Conservation (phyloP, 116 monocot genomes). For the Dioscorea cayenensis region DNA sequence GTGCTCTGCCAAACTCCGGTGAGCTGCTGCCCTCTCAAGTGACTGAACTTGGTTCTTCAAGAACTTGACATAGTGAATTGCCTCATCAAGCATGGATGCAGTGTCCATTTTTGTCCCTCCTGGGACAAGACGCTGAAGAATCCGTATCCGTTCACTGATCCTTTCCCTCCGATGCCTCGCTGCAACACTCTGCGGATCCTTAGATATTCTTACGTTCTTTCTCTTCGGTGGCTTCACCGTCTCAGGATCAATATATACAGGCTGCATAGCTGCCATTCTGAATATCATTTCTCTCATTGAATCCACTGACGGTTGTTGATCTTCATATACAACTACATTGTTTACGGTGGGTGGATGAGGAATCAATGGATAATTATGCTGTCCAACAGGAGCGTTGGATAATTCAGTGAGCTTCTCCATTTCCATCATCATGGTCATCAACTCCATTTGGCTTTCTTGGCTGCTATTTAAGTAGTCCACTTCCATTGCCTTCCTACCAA, state of each 20-base stretch:
- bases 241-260: constrained; percentile 29
- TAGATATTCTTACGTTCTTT: no score
- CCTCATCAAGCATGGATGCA: constrained; percentile 6
- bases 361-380: no score
- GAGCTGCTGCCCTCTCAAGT: constrained; percentile 14
- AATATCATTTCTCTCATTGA: constrained; percentile 34
- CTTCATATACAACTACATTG: neutral
- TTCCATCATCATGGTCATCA: no score
- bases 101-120: constrained; percentile 44
- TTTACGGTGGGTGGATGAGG: no score
- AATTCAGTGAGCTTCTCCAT: no score
- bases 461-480: no score
- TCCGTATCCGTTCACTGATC: constrained; percentile 1
- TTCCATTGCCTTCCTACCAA: no score
- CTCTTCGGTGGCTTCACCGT: no score
- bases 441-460: no score
- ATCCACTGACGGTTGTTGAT: neutral
- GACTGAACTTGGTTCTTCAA: constrained; percentile 48
- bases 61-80: constrained; percentile 73
- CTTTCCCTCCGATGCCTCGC: no score
- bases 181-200: no score
- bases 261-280: constrained; percentile 35
- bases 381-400: no score
- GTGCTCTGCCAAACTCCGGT: neutral
- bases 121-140: constrained; percentile 26